A percentile compares a stretch with the other conserved stretches of the same genome.
Conservation (phyloP, 2,329 filamentous ascomycete species). For the Botrytis deweyae region DNA sequence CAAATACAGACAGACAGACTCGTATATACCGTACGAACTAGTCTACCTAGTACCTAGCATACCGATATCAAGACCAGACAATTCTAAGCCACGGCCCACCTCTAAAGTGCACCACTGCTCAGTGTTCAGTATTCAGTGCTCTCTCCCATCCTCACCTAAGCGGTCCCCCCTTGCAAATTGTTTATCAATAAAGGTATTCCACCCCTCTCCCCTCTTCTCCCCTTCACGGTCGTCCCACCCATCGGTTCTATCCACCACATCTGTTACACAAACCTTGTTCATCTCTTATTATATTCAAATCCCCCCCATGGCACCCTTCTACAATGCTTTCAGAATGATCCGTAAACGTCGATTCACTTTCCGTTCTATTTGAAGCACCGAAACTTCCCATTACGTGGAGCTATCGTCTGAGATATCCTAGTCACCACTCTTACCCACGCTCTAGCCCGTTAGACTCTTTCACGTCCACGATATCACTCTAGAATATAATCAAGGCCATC, state of each 20-base stretch:
- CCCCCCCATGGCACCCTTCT: constrained; percentile 30
- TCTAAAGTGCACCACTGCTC: neutral
- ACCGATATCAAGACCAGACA: neutral
- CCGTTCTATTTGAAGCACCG: constrained; percentile 36
- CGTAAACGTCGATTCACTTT: constrained; percentile 38
- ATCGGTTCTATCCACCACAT: constrained; percentile 26
- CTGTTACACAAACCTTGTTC: constrained; percentile 31
- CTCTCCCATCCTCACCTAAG: neutral
- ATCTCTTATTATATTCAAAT: constrained; percentile 1
- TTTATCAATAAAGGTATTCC: constrained; percentile 15
- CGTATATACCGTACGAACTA: neutral
- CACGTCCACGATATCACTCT: neutral
- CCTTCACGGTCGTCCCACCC: neutral
- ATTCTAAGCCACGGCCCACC: neutral
- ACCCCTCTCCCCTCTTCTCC: constrained; percentile 13
- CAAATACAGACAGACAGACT: neutral
- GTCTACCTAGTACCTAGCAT: neutral
- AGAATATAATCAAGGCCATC: constrained; percentile 8
- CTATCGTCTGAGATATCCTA: neutral
- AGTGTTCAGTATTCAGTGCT: neutral
- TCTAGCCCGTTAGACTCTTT: neutral
- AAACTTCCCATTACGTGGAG: constrained; percentile 16
- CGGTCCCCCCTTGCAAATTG: neutral
- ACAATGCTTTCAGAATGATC: constrained; percentile 34
- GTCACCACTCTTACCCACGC: neutral